These are phyloP conservation scores for Dactylonectria macrodidyma DNA, from an alignment of 2,329 filamentous ascomycete genomes.

Conservation along the genomic window DNA sequence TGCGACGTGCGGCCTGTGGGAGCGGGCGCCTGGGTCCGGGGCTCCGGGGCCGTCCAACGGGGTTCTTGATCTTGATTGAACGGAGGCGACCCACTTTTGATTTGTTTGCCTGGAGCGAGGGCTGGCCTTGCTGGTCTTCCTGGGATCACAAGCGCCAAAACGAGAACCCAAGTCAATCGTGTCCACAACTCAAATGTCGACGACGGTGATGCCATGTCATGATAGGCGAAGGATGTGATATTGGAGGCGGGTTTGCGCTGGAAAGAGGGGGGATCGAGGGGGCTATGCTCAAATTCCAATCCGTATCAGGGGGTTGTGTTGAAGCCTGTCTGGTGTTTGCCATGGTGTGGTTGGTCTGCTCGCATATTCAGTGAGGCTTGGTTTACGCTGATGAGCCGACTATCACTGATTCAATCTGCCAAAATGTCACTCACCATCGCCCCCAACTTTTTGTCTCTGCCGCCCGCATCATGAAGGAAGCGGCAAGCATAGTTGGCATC, in stretches of 20 bases:
- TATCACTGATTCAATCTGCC: not conserved
- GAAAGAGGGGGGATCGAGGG: not conserved
- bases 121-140: too few relatives aligned
- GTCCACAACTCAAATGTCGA: not conserved
- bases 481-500: not conserved
- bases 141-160: not conserved
- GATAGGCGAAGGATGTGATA: not conserved
- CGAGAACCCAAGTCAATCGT: not conserved
- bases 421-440: not conserved
- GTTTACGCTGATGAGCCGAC: not conserved
- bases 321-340: too few relatives aligned
- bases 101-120: conserved; percentile 19
- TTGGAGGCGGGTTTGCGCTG: not conserved
- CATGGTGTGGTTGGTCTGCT: not conserved
- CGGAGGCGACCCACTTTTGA: conserved; percentile 10
- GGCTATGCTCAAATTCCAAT: not conserved
- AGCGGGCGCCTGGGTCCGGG: conserved; percentile 13
- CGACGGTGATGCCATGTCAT: not conserved
- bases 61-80: not conserved
- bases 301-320: not conserved
- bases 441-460: not conserved
- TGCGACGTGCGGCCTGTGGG: conserved; percentile 10
- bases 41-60: not conserved
- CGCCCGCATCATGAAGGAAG: not conserved
- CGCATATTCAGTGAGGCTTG: not conserved